Base-by-base conservation (phyloP, 108 stramenopile species). In the Fistulifera solaris region DNA sequence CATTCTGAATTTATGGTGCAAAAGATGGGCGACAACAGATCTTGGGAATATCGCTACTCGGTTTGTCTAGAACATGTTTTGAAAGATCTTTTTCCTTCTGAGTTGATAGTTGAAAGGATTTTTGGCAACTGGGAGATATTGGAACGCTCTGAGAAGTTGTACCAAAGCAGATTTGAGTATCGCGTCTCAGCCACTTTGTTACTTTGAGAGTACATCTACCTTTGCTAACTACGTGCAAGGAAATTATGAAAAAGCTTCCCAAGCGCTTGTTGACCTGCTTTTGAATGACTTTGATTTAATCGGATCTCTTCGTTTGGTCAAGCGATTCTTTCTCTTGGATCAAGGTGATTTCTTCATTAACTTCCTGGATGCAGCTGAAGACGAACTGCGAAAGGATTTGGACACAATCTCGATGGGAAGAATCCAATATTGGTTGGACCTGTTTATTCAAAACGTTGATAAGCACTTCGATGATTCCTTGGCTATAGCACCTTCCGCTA, bases 271-370 rank as follows among this genome's bases (percentile, higher is more conserved):
- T 16, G 48, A 74, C 28, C 43, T 94, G 18, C 67, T 96, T 43
- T 42, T 85, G 50, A 46, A 76, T 14, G 56, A 91, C 39, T 80
- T 71, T 44, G 61, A 74, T 35, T 44, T 89, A 19, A 53, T 71
- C 38, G 71, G 76, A 12, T 82, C 87, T 1, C 75, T 99, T 50
- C 67, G 62, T 14, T 65, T 85, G 18, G 80, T 99, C 78, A 90
- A 93, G 61, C 85, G 85, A 44, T 98, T 92, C 73, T 98, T 99
- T 52, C 71, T 99, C 17, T 65, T 97, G n/a, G 95, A 94, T 57
- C 94, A 95, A 65, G 98, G 98, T 7, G 98, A 99, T 61, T 96
- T 96, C 67, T 83, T 98, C 56, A 81, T 86, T 47, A 80, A 95
- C 57, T 95, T 99, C 63, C 71, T 99, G 48, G 96, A 99, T 59